A percentile compares a stretch with the other conserved stretches of the same genome.
Evolutionary conservation across 352 stramenopile species (phyloP).

Genomic region (Pythium guiyangense): DNA sequence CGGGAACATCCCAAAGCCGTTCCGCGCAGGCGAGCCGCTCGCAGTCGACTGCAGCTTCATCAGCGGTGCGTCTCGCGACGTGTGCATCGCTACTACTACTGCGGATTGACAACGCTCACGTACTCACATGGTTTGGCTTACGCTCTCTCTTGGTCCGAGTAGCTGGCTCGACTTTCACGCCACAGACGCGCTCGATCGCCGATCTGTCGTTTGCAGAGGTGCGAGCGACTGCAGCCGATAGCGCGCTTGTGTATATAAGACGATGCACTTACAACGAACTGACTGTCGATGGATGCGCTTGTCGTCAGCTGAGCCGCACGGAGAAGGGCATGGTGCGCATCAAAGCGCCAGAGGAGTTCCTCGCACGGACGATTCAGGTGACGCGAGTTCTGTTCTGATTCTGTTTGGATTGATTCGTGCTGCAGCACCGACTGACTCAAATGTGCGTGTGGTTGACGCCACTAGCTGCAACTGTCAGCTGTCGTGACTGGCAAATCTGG

Average conservation of each 20-base stretch:
- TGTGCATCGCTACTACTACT: background rate
- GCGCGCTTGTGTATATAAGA: background rate
- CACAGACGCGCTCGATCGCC: constrained; percentile 66
- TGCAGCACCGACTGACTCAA: background rate
- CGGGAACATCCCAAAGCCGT: constrained; percentile 85
- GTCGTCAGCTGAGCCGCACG: constrained; percentile 62
- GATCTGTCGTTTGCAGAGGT: constrained; percentile 83
- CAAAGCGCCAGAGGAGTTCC: constrained; percentile 74
- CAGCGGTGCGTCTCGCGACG: constrained; percentile 41
- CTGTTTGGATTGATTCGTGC: background rate
- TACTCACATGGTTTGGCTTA: background rate
- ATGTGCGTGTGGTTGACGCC: background rate
- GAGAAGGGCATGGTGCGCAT: constrained; percentile 75
- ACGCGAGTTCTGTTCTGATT: background rate
- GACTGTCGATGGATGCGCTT: background rate
- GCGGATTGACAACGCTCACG: too few species aligned
- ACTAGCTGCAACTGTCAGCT: constrained; percentile 30
- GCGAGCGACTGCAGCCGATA: constrained; percentile 1
- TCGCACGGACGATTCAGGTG: constrained; percentile 73
- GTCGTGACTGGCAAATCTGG: constrained; percentile 27
- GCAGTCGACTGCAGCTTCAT: constrained; percentile 84
- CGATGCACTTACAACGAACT: background rate
- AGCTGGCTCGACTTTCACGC: constrained; percentile 74
- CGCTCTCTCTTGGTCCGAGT: constrained; percentile 7
- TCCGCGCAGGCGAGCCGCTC: constrained; percentile 74